Percentiles rank a stretch among this genome's conserved stretches.
Conservation (phyloP, 768 basidiomycete genomes). For the Dentipellis sp. region DNA sequence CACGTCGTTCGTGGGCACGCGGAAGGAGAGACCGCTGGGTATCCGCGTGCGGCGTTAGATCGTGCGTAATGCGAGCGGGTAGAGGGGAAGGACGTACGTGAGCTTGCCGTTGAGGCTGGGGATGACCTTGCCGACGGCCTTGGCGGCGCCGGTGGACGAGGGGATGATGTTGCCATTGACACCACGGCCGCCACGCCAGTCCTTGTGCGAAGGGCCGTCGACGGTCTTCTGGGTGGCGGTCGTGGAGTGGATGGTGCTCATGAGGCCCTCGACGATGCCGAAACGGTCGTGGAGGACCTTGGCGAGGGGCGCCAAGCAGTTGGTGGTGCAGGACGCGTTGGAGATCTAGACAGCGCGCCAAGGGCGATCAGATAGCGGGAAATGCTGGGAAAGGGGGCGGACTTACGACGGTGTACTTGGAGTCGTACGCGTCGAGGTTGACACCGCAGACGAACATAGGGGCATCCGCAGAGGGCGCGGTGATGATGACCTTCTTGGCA, state of each 20-base stretch:
- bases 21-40: slow-evolving; percentile 93
- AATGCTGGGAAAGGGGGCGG: slow-evolving; percentile 1
- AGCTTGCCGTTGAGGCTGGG: slow-evolving; percentile 95
- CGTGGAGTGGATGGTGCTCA: slow-evolving; percentile 97
- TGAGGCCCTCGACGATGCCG: slow-evolving; percentile 92
- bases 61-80: neutral
- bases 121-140: slow-evolving; percentile 98
- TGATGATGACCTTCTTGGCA: slow-evolving; percentile 99
- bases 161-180: slow-evolving; percentile 99
- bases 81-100: slow-evolving; percentile 46
- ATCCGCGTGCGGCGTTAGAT: slow-evolving; percentile 4
- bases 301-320: slow-evolving; percentile 98
- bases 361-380: slow-evolving; percentile 1
- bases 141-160: slow-evolving; percentile 97
- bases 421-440: slow-evolving; percentile 88
- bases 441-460: slow-evolving; percentile 95
- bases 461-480: slow-evolving; percentile 94
- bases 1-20: slow-evolving; percentile 92
- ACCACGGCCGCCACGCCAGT: slow-evolving; percentile 95
- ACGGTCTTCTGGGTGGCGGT: slow-evolving; percentile 95
- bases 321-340: slow-evolving; percentile 99
- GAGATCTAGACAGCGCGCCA: slow-evolving; percentile 54
- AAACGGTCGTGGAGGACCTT: slow-evolving; percentile 98
- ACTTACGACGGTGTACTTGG: slow-evolving; percentile 78
- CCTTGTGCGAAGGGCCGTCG: slow-evolving; percentile 90